A percentile compares a stretch with the other conserved stretches of the same genome.
phyloP scores from a whole-genome alignment of 2,329 filamentous ascomycete genomes.

The Aurifilum marmelostoma region DNA sequence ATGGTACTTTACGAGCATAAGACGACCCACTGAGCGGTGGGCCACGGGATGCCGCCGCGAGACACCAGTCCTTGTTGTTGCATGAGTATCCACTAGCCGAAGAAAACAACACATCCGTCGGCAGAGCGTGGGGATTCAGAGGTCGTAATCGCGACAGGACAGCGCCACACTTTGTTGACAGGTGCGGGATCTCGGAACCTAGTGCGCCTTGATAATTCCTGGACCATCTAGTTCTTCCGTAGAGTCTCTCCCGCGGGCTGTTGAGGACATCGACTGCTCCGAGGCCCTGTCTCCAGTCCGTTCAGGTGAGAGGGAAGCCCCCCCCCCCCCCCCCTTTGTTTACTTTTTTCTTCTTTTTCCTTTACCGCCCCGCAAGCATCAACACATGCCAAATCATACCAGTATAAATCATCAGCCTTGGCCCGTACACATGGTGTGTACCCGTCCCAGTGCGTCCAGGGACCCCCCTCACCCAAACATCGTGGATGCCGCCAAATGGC shows the following conservation, averaged over 20 bases:
- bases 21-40: conserved; percentile 27
- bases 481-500: not conserved
- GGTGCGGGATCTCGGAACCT: not conserved
- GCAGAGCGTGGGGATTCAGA: not conserved
- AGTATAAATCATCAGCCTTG: not conserved
- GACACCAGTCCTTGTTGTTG: conserved; percentile 21
- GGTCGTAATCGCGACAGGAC: not conserved
- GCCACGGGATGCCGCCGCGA: not conserved
- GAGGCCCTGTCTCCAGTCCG: not conserved
- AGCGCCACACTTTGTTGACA: not conserved
- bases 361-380: not conserved
- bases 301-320: too few relatives aligned
- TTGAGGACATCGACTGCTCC: too few relatives aligned
- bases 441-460: not conserved
- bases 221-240: not conserved
- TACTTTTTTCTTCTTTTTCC: too few relatives aligned
- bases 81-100: conserved; percentile 34
- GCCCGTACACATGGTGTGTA: not conserved
- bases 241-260: too few relatives aligned
- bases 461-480: not conserved
- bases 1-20: conserved; percentile 14
- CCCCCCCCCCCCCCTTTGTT: too few relatives aligned
- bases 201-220: not conserved
- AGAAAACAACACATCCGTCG: not conserved
- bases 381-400: not conserved